Percentiles rank a stretch among this genome's conserved stretches.
Evolutionary conservation across 331 rosid species (phyloP).

Genomic region (Rosa hybrid): DNA sequence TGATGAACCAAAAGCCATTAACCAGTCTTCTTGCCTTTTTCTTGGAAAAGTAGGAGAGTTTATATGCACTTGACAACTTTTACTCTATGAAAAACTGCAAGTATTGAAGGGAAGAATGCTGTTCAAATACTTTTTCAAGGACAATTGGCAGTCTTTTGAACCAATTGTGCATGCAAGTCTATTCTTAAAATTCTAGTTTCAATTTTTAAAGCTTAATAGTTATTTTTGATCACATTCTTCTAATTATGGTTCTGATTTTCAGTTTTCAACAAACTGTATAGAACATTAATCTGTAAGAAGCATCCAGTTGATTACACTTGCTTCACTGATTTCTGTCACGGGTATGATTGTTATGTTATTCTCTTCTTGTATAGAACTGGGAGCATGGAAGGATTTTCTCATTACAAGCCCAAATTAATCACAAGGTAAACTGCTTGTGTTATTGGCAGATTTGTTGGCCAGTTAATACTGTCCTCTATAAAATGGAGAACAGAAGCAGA

Average conservation of each 20-base stretch:
- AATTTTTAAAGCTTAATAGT: background rate
- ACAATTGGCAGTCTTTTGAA: background rate
- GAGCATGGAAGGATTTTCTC: slow-evolving; percentile 80
- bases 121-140: background rate
- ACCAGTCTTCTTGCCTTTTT: background rate
- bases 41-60: slow-evolving; percentile 1
- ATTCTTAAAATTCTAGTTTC: background rate
- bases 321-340: background rate
- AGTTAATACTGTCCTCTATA: slow-evolving; percentile 1
- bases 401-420: slow-evolving; percentile 79
- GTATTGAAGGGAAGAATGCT: background rate
- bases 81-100: background rate
- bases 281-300: background rate
- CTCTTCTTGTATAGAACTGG: slow-evolving; percentile 59
- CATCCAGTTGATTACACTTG: background rate
- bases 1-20: background rate
- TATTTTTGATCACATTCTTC: background rate
- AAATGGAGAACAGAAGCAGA: slow-evolving; percentile 1
- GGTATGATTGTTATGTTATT: slow-evolving; percentile 12
- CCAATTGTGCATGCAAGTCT: background rate
- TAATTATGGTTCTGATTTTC: background rate
- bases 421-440: slow-evolving; percentile 47
- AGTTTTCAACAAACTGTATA: background rate
- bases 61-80: background rate
- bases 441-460: slow-evolving; percentile 1